These are phyloP conservation scores for Stygiomarasmius scandens DNA, from an alignment of 1,284 basidiomycete genomes.

Conservation along the genomic window DNA sequence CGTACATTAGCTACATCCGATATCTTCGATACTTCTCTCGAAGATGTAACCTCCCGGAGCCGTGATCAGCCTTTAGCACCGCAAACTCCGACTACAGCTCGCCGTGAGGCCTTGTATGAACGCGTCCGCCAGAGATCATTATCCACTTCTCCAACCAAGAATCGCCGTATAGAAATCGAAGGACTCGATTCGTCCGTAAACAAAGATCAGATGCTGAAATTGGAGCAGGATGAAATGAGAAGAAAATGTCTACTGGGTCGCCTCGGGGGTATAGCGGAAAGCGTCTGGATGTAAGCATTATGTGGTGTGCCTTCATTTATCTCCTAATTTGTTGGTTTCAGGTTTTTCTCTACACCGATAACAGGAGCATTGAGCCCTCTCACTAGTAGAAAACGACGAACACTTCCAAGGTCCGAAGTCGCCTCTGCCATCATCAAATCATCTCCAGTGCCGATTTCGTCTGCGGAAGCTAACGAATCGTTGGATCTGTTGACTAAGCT, in stretches of 20 bases:
- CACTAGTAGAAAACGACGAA: conserved; percentile 64
- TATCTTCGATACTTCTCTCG: conserved; percentile 31
- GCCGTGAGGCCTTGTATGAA: conserved; percentile 77
- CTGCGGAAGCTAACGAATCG: conserved; percentile 75
- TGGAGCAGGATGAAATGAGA: conserved; percentile 75
- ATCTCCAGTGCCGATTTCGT: conserved; percentile 74
- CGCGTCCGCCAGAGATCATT: conserved; percentile 73
- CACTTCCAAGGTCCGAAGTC: conserved; percentile 67
- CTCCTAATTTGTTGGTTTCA: conserved; percentile 26
- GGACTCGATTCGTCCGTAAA: conserved; percentile 38
- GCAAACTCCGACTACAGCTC: conserved; percentile 69
- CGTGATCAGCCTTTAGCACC: conserved; percentile 55
- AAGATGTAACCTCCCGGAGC: conserved; percentile 66
- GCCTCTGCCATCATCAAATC: conserved; percentile 71
- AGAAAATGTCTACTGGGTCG: conserved; percentile 73
- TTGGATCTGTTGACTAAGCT: conserved; percentile 62
- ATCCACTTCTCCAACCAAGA: conserved; percentile 66
- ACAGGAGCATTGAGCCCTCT: conserved; percentile 50
- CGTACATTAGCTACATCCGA: conserved; percentile 51
- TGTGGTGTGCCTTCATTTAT: conserved; percentile 5
- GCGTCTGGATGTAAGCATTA: conserved; percentile 76
- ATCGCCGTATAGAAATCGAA: conserved; percentile 28
- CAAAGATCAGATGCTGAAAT: conserved; percentile 66
- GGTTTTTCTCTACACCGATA: conserved; percentile 65
- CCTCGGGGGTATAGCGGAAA: conserved; percentile 78